A percentile compares a stretch with the other conserved stretches of the same genome.
These are phyloP conservation scores for Medicago truncatula DNA, from an alignment of 306 rosid species.

Conservation along the genomic window MtrunA17r5.0-ANR NC_053043.1:43370501-43371000, in stretches of 20 bases:
- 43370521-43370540: too few relatives aligned
- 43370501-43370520: too few relatives aligned
- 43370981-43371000: slow-evolving; percentile 68
- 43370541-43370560: too few relatives aligned
- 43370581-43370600: background rate
- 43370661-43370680: slow-evolving; percentile 60
- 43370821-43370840: slow-evolving; percentile 83
- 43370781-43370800: slow-evolving; percentile 82
- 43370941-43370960: slow-evolving; percentile 97
- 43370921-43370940: slow-evolving; percentile 69
- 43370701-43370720: slow-evolving; percentile 54
- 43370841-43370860: slow-evolving; percentile 55
- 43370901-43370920: background rate
- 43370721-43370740: slow-evolving; percentile 60
- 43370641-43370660: slow-evolving; percentile 75
- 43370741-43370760: slow-evolving; percentile 76
- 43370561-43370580: too few relatives aligned
- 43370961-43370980: slow-evolving; percentile 82
- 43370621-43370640: slow-evolving; percentile 77
- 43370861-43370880: background rate
- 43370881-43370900: background rate
- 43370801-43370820: slow-evolving; percentile 66
- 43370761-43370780: slow-evolving; percentile 78
- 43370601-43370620: slow-evolving; percentile 87
- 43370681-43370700: slow-evolving; percentile 61